Evolutionary conservation across 2,329 filamentous ascomycete genomes (phyloP), one percentile per base, ranked within the genome.

Genomic region (Talaromyces sp.): DNA sequence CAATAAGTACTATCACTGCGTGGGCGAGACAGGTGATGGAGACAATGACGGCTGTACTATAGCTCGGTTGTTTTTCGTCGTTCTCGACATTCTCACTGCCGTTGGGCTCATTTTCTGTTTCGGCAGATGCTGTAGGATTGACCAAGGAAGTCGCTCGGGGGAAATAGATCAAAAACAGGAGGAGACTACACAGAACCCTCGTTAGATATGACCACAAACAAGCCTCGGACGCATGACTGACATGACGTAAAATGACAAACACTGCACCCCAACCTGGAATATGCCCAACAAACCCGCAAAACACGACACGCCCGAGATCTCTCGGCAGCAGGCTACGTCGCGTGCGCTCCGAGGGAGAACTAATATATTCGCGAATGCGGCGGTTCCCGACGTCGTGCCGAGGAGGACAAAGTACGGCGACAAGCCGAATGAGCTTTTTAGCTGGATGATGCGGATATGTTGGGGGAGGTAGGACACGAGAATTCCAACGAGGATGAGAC

Each of bases 121-220:
- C 56, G 56, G 54, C 43, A 9, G 54, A 39, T 45, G 66, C 72
- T 69, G 74, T 68, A 81, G 83, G 50, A 81, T 82, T 8, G 81
- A 79, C 69, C 79, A 82, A 66, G 77, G 83, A 66, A 79, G 82
- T 71, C 2, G 84, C 84, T 71, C 89, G 88, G 41, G 91, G 91
- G 79, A 96, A 97, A 84, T 96, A 99, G 71, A 96, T 87, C 65
- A 98, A 86, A 80, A 96, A 99, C n/a, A 99, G 86, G 22, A 96
- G 83, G 61, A 98, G 88, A 70, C 94, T 98, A 70, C 2, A 24
- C n/a, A 43, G 7, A 37, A 39, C 3, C 22, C 19, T 47, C 22
- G 10, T 19, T 47, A 16, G 16, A 22, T 19, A 9, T 35, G 50
- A 11, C 39, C 31, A 33, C 19, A 10, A 45, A 39, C 56, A 37